These are phyloP conservation scores for Colletotrichum tanaceti DNA, from an alignment of 2,329 filamentous ascomycete genomes.

Conservation along the genomic window DNA sequence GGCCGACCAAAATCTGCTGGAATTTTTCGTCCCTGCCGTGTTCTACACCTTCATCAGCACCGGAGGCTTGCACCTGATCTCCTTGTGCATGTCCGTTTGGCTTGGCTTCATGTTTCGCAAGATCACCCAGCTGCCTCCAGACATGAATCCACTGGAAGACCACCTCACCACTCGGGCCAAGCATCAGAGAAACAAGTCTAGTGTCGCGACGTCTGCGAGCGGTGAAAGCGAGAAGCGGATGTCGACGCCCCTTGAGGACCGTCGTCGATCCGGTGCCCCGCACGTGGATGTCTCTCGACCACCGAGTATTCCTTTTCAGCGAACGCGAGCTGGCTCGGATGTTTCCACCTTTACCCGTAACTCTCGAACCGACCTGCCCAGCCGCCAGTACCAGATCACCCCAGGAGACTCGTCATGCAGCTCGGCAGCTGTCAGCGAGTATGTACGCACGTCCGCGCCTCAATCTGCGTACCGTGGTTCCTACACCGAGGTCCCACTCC, in stretches of 20 bases:
- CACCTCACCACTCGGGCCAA: slow-evolving; percentile 78
- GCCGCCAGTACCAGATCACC: slow-evolving; percentile 65
- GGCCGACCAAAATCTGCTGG: slow-evolving; percentile 63
- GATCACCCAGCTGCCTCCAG: slow-evolving; percentile 84
- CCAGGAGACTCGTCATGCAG: slow-evolving; percentile 57
- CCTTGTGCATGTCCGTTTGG: slow-evolving; percentile 78
- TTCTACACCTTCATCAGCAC: slow-evolving; percentile 75
- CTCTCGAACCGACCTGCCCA: slow-evolving; percentile 66
- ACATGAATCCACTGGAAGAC: slow-evolving; percentile 94
- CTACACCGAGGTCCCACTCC: slow-evolving; percentile 63
- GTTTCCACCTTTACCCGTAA: slow-evolving; percentile 66
- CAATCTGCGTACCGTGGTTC: slow-evolving; percentile 54
- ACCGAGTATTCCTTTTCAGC: slow-evolving; percentile 79
- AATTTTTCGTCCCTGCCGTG: slow-evolving; percentile 71
- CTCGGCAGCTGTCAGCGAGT: slow-evolving; percentile 56
- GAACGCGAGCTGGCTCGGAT: slow-evolving; percentile 76
- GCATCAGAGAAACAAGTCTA: slow-evolving; percentile 81
- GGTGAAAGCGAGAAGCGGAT: slow-evolving; percentile 69
- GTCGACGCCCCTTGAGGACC: slow-evolving; percentile 57
- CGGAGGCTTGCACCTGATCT: slow-evolving; percentile 76
- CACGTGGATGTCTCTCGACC: slow-evolving; percentile 61
- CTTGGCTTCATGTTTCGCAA: slow-evolving; percentile 83
- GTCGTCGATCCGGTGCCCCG: slow-evolving; percentile 56
- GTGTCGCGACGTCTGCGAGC: slow-evolving; percentile 60
- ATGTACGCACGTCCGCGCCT: slow-evolving; percentile 60